These are phyloP conservation scores for Gypsophila paniculata DNA, from an alignment of 179 eudicot species.

Conservation along the genomic window DNA sequence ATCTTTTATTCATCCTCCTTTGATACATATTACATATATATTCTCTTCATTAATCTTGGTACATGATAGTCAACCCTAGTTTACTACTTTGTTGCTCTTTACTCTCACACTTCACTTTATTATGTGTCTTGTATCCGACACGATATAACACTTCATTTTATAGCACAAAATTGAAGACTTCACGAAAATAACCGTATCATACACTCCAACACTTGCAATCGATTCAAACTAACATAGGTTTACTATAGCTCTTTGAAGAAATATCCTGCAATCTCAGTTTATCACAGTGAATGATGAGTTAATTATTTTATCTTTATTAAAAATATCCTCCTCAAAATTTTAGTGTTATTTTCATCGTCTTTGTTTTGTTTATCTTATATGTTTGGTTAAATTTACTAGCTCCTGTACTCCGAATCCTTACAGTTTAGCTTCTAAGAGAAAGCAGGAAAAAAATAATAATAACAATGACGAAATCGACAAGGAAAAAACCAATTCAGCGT, in stretches of 20 bases:
- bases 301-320: not conserved
- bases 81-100: not conserved
- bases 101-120: not conserved
- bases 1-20: not conserved
- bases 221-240: not conserved
- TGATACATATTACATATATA: not conserved
- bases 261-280: not conserved
- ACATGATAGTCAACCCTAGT: not conserved
- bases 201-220: no score
- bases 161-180: not conserved
- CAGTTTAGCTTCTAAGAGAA: not conserved
- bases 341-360: not conserved
- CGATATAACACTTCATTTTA: not conserved
- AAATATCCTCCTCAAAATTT: not conserved
- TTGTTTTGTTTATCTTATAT: not conserved
- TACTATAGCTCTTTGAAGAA: not conserved
- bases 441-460: not conserved
- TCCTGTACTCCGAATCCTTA: not conserved
- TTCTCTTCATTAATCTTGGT: not conserved
- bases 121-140: not conserved
- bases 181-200: not conserved
- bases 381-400: not conserved
- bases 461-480: not conserved
- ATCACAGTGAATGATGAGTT: not conserved
- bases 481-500: not conserved